Conservation (phyloP, 352 stramenopile genomes). For the Blastocystis sp. region DNA sequence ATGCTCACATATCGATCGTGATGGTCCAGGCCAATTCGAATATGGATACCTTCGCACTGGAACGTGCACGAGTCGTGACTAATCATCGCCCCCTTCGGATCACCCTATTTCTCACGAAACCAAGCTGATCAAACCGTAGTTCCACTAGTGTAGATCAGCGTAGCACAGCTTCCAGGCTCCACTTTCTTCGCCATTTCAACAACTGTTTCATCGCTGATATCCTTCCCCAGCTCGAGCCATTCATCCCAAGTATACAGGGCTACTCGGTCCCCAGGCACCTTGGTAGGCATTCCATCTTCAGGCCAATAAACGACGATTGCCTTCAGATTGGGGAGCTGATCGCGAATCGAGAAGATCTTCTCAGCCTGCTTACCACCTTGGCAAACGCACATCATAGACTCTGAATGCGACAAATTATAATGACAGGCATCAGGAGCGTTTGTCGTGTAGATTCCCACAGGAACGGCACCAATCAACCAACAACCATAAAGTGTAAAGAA, state of each 20-base stretch:
- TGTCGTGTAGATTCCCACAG: conserved; percentile 90
- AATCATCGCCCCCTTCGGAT: conserved; percentile 77
- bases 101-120: conserved; percentile 64
- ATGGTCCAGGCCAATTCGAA: conserved; percentile 62
- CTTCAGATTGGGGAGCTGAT: conserved; percentile 82
- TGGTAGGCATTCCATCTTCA: conserved; percentile 67
- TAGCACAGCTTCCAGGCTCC: conserved; percentile 70
- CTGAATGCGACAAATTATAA: conserved; percentile 86
- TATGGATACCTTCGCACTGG: conserved; percentile 37
- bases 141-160: conserved; percentile 77
- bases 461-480: conserved; percentile 82
- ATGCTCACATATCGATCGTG: conserved; percentile 62
- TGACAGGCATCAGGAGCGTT: conserved; percentile 81
- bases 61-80: conserved; percentile 70
- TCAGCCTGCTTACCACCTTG: conserved; percentile 84
- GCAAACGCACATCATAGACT: conserved; percentile 82
- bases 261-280: conserved; percentile 45
- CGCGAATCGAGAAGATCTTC: conserved; percentile 82
- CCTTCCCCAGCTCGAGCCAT: conserved; percentile 67
- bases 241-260: conserved; percentile 71
- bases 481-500: conserved; percentile 81
- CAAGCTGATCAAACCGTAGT: conserved; percentile 67
- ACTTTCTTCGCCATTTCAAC: conserved; percentile 30
- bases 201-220: conserved; percentile 59
- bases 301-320: conserved; percentile 80